Conservation (phyloP, 1,284 basidiomycete genomes). For the Amylostereum areolatum region DNA sequence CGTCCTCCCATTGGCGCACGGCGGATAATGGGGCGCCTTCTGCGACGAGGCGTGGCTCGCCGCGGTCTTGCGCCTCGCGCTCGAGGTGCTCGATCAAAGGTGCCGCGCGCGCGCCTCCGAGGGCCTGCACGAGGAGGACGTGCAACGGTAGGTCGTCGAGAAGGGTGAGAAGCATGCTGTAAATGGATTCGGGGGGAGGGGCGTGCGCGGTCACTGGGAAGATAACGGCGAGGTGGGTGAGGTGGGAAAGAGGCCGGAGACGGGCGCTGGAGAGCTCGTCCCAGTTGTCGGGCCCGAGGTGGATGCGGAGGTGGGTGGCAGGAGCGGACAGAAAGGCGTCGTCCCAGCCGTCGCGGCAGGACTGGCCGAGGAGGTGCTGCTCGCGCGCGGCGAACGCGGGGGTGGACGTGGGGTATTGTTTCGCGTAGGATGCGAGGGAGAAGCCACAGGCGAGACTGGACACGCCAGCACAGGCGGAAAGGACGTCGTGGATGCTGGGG, state of each 20-base stretch:
- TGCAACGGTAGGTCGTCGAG: conserved; percentile 14
- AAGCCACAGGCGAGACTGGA: conserved; percentile 33
- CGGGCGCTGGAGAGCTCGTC: conserved; percentile 18
- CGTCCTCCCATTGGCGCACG: conserved; percentile 27
- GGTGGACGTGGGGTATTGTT: conserved; percentile 14
- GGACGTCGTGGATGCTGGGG: conserved; percentile 25
- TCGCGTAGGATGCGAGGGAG: conserved; percentile 24
- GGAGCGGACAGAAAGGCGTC: conserved; percentile 23
- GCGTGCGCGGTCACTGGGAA: conserved; percentile 18
- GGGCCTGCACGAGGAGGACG: conserved; percentile 28
- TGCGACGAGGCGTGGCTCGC: conserved; percentile 24
- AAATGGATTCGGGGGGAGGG: conserved; percentile 15
- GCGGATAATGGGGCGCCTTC: conserved; percentile 25
- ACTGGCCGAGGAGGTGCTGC: conserved; percentile 31
- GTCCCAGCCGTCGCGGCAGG: conserved; percentile 32
- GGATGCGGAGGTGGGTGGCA: conserved; percentile 30
- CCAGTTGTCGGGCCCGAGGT: conserved; percentile 21
- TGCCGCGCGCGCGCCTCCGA: conserved; percentile 9
- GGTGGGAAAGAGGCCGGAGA: conserved; percentile 22
- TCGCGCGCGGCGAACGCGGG: conserved; percentile 23
- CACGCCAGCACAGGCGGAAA: conserved; percentile 26
- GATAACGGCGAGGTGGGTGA: conserved; percentile 32
- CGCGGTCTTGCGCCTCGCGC: conserved; percentile 14
- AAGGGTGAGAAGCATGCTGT: conserved; percentile 15
- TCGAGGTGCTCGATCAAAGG: conserved; percentile 20